A percentile compares a stretch with the other conserved stretches of the same genome.
Evolutionary conservation across 495 filamentous ascomycete genomes (phyloP).

Genomic region (Tetracladium setigerum): DNA sequence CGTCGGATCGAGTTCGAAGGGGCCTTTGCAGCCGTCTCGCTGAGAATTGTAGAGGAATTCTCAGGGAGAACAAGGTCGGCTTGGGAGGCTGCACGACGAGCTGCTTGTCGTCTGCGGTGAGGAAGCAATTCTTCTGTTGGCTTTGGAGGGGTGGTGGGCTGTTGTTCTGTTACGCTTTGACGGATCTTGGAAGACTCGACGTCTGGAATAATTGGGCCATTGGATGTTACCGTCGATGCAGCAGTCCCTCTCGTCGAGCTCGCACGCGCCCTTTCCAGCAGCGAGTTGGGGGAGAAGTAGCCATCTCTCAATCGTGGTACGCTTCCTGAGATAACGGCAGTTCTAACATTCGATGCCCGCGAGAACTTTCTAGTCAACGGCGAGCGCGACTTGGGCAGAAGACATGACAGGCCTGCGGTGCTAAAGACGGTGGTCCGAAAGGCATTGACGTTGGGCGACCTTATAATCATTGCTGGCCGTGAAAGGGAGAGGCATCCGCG

Average conservation of each 20-base stretch:
- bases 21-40: conserved; percentile 8
- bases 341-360: conserved; percentile 6
- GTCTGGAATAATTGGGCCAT: conserved; percentile 5
- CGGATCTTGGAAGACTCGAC: conserved; percentile 12
- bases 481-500: conserved; percentile 6
- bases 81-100: conserved; percentile 1
- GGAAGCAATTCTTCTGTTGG: conserved; percentile 12
- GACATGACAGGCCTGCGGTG: conserved; percentile 18
- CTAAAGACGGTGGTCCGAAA: conserved; percentile 15
- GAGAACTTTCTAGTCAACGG: conserved; percentile 13
- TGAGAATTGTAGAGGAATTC: conserved; percentile 18
- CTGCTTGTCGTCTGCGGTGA: conserved; percentile 19
- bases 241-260: conserved; percentile 12
- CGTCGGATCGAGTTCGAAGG: conserved; percentile 57
- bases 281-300: conserved; percentile 20
- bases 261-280: conserved; percentile 12
- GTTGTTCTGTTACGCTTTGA: neutral
- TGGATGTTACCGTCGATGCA: conserved; percentile 6
- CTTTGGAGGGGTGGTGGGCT: conserved; percentile 1
- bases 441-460: conserved; percentile 15
- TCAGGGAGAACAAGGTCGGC: conserved; percentile 14
- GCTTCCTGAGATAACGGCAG: conserved; percentile 2
- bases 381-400: conserved; percentile 1
- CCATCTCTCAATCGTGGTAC: conserved; percentile 10
- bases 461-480: conserved; percentile 22